phyloP scores from a whole-genome alignment of 2,329 filamentous ascomycete genomes.

The Clonostachys sp. region DNA sequence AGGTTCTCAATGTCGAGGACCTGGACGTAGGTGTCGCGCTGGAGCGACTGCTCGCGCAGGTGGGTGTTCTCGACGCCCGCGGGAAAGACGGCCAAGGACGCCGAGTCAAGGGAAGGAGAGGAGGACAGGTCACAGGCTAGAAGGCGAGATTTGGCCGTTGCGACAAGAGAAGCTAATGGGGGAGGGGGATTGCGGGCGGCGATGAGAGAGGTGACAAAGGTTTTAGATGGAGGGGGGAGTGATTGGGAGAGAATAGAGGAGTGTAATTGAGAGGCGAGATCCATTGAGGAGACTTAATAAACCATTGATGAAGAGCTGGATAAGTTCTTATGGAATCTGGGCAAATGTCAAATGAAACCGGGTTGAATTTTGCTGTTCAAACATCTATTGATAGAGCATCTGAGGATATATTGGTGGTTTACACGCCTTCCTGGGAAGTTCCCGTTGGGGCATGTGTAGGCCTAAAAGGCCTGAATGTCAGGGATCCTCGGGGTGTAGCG shows the following conservation, averaged over 20 bases:
- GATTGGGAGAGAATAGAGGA: slow-evolving; percentile 1
- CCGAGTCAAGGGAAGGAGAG: slow-evolving; percentile 37
- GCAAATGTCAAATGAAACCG: too few species aligned
- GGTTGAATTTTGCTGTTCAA: too few species aligned
- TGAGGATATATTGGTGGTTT: too few species aligned
- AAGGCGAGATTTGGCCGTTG: slow-evolving; percentile 77
- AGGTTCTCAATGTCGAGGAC: slow-evolving; percentile 85
- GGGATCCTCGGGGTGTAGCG: too few species aligned
- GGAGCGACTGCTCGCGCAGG: slow-evolving; percentile 44
- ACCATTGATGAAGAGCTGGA: too few species aligned
- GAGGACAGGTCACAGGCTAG: slow-evolving; percentile 71
- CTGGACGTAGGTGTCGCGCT: slow-evolving; percentile 67
- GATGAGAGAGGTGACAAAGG: slow-evolving; percentile 63
- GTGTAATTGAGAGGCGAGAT: neutral
- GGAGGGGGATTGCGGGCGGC: slow-evolving; percentile 49
- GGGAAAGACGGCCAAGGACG: slow-evolving; percentile 41
- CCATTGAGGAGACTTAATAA: too few species aligned
- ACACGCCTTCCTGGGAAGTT: too few species aligned
- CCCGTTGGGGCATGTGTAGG: too few species aligned
- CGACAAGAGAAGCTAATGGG: slow-evolving; percentile 66
- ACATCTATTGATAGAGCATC: too few species aligned
- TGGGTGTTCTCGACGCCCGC: neutral
- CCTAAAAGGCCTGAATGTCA: too few species aligned
- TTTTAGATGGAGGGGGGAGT: slow-evolving; percentile 43
- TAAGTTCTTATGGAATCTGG: too few species aligned